Evolutionary conservation across 345 rosid genomes (phyloP).

Genomic region (Boechera retrofracta): DNA sequence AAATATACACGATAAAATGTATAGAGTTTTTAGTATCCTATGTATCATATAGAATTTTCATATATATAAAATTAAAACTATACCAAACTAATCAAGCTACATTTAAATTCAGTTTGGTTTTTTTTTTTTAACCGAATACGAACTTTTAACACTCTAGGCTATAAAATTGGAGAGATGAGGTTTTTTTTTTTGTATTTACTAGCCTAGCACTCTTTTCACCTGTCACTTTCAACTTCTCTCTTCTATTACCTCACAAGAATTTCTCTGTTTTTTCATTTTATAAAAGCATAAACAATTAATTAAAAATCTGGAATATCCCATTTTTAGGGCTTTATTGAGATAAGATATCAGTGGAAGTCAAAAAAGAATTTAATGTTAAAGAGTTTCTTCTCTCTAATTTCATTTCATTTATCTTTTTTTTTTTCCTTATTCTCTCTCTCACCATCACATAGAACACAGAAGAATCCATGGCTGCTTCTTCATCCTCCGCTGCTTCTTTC

Average conservation of each 20-base stretch:
- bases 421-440: conserved; percentile 36
- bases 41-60: neutral
- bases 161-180: neutral
- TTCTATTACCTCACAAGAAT: conserved; percentile 42
- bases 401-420: conserved; percentile 40
- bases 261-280: conserved; percentile 18
- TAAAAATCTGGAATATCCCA: conserved; percentile 40
- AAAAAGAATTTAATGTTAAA: conserved; percentile 48
- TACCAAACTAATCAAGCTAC: conserved; percentile 18
- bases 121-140: conserved; percentile 4
- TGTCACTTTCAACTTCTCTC: conserved; percentile 40
- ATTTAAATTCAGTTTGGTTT: conserved; percentile 13
- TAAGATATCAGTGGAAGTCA: conserved; percentile 54
- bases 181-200: neutral
- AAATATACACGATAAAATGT: neutral
- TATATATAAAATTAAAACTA: neutral
- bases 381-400: conserved; percentile 42
- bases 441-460: conserved; percentile 44
- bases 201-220: conserved; percentile 37
- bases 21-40: conserved; percentile 32
- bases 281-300: conserved; percentile 16
- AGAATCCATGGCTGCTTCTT: conserved; percentile 66
- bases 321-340: conserved; percentile 51
- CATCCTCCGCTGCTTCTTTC: conserved; percentile 68
- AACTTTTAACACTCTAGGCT: conserved; percentile 27